Percentiles rank a stretch among this genome's conserved stretches.
These are phyloP conservation scores for Psilocybe tampanensis DNA, from an alignment of 768 basidiomycete genomes.

Conservation along the genomic window DNA sequence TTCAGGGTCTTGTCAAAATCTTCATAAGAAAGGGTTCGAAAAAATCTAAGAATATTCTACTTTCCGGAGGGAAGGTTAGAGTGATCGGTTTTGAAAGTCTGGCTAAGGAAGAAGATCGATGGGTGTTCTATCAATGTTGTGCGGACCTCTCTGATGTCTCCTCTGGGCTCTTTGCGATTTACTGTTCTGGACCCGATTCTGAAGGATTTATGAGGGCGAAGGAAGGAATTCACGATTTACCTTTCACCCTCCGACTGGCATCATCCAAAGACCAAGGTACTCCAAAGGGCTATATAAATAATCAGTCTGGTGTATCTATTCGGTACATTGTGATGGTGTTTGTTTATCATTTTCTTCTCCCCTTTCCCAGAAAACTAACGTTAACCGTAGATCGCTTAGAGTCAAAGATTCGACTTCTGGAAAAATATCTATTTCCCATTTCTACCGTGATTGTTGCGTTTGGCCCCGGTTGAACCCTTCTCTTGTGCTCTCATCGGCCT, in stretches of 20 bases:
- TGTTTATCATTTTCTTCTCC: slow-evolving; percentile 29
- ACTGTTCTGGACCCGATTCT: slow-evolving; percentile 46
- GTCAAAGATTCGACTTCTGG: slow-evolving; percentile 65
- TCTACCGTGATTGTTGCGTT: slow-evolving; percentile 81
- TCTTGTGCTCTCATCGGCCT: slow-evolving; percentile 58
- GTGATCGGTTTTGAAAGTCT: slow-evolving; percentile 85
- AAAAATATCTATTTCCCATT: slow-evolving; percentile 81
- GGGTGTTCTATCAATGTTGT: slow-evolving; percentile 83
- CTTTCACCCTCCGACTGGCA: slow-evolving; percentile 74
- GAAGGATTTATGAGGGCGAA: slow-evolving; percentile 66
- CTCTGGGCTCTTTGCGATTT: slow-evolving; percentile 45
- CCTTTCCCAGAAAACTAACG: slow-evolving; percentile 1
- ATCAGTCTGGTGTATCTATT: slow-evolving; percentile 62
- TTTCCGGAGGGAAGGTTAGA: slow-evolving; percentile 78
- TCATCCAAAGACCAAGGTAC: slow-evolving; percentile 49
- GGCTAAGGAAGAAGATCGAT: slow-evolving; percentile 54
- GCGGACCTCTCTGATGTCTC: slow-evolving; percentile 51
- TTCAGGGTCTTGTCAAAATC: slow-evolving; percentile 73
- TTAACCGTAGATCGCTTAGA: slow-evolving; percentile 61
- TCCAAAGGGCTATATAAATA: slow-evolving; percentile 59
- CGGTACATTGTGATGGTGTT: slow-evolving; percentile 83
- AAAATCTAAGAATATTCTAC: slow-evolving; percentile 58
- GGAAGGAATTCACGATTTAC: slow-evolving; percentile 70
- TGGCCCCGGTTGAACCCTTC: slow-evolving; percentile 76
- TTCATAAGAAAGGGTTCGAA: slow-evolving; percentile 56